phyloP scores from a whole-genome alignment of 148 eudicot species.

The Heliamphora exappendiculata region DNA sequence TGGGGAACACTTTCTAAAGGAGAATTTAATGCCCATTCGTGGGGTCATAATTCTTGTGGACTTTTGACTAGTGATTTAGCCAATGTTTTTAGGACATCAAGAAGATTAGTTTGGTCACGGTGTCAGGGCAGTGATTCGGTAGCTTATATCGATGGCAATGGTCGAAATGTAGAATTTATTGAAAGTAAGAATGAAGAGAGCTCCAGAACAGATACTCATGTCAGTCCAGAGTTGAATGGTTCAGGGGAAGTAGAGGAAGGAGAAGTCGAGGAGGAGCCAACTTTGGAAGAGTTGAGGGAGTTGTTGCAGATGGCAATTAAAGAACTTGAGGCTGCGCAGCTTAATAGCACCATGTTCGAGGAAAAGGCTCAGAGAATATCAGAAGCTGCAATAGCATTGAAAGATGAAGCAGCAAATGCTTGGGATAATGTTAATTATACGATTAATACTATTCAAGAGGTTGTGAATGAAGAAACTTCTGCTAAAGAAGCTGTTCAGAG shows the following conservation, averaged over 20 bases:
- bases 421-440: constrained; percentile 48
- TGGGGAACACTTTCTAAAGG: constrained; percentile 18
- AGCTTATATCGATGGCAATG: constrained; percentile 55
- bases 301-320: constrained; percentile 54
- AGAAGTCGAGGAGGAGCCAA: constrained; percentile 36
- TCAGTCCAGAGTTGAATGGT: constrained; percentile 24
- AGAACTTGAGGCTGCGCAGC: constrained; percentile 73
- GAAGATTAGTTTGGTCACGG: constrained; percentile 22
- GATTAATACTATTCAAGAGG: constrained; percentile 43
- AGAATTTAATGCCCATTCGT: constrained; percentile 17
- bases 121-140: constrained; percentile 72
- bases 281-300: constrained; percentile 59
- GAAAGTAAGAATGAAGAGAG: constrained; percentile 34
- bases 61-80: constrained; percentile 17
- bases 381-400: constrained; percentile 73
- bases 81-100: constrained; percentile 16
- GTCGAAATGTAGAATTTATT: constrained; percentile 33
- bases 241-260: constrained; percentile 34
- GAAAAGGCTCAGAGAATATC: constrained; percentile 86
- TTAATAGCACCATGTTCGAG: constrained; percentile 81
- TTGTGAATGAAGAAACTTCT: constrained; percentile 51
- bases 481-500: constrained; percentile 75
- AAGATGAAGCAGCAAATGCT: constrained; percentile 74
- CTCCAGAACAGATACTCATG: too few species aligned
- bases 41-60: constrained; percentile 20